phyloP scores from a whole-genome alignment of 1,284 basidiomycete species.

The Ganoderma sinense region DNA sequence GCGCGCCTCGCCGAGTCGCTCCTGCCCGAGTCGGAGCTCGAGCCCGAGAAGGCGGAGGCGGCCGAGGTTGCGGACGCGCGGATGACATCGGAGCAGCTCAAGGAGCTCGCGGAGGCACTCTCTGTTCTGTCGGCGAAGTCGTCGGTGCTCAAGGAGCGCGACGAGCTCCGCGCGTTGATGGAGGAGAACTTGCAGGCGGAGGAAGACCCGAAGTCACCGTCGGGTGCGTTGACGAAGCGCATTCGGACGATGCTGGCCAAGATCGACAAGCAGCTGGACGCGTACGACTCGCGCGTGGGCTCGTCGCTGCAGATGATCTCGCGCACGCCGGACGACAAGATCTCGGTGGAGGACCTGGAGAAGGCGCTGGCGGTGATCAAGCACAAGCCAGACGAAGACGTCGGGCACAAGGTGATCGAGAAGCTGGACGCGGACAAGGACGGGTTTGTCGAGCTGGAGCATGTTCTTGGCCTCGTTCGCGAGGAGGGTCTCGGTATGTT shows the following conservation, averaged over 20 bases:
- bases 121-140: conserved; percentile 94
- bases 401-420: conserved; percentile 88
- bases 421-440: conserved; percentile 98
- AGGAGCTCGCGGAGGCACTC: conserved; percentile 93
- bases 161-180: conserved; percentile 90
- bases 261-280: conserved; percentile 93
- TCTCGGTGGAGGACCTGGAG: conserved; percentile 90
- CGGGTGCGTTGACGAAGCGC: conserved; percentile 89
- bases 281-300: conserved; percentile 93
- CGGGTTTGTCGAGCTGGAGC: conserved; percentile 90
- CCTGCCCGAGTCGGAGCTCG: conserved; percentile 78
- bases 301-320: conserved; percentile 94
- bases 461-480: conserved; percentile 80
- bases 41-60: conserved; percentile 60
- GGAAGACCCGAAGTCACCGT: conserved; percentile 84
- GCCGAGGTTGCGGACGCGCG: conserved; percentile 65
- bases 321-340: conserved; percentile 90
- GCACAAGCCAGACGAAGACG: conserved; percentile 91
- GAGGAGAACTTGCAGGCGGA: conserved; percentile 91
- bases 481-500: conserved; percentile 79
- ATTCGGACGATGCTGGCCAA: conserved; percentile 96
- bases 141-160: conserved; percentile 96
- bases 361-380: conserved; percentile 94
- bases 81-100: conserved; percentile 97
- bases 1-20: conserved; percentile 78